Conservation (phyloP, 2,329 filamentous ascomycete species). For the Calonectria pseudoturangicola region DNA sequence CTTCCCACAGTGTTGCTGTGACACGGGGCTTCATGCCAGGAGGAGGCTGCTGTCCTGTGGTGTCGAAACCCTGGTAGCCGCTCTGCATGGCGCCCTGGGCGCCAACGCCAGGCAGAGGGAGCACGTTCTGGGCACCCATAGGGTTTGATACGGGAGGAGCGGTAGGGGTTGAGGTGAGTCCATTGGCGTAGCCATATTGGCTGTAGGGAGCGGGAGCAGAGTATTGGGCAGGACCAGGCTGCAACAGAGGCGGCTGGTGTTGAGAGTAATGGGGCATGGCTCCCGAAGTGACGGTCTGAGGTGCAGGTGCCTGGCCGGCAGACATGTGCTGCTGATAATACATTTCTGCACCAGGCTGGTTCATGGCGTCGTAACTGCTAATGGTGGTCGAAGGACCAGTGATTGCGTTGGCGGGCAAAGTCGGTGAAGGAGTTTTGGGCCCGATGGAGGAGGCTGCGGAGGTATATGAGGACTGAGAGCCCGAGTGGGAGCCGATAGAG, state of each 20-base stretch:
- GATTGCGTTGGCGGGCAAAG: constrained; percentile 71
- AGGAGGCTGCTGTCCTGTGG: constrained; percentile 93
- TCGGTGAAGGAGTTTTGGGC: constrained; percentile 86
- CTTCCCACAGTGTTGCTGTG: constrained; percentile 97
- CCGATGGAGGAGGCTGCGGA: constrained; percentile 75
- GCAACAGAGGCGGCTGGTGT: constrained; percentile 85
- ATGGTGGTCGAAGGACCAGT: constrained; percentile 57
- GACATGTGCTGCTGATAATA: constrained; percentile 90
- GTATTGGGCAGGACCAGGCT: constrained; percentile 83
- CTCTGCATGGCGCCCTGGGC: constrained; percentile 71
- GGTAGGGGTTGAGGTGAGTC: constrained; percentile 86
- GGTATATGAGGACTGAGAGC: constrained; percentile 73
- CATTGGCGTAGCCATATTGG: constrained; percentile 85
- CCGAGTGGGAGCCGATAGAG: constrained; percentile 69
- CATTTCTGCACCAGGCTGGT: constrained; percentile 85
- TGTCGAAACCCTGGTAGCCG: constrained; percentile 81
- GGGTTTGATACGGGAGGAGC: constrained; percentile 81
- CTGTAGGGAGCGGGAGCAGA: constrained; percentile 75
- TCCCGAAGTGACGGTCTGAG: constrained; percentile 85
- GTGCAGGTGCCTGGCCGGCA: constrained; percentile 82
- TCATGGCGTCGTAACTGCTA: constrained; percentile 78
- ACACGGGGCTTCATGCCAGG: constrained; percentile 97
- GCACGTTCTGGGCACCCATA: constrained; percentile 79
- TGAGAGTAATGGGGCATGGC: constrained; percentile 85
- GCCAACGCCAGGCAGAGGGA: constrained; percentile 79